Percentiles rank a stretch among this genome's conserved stretches.
Conservation (phyloP, 148 eudicot species). For the Suaeda aralocaspica region DNA sequence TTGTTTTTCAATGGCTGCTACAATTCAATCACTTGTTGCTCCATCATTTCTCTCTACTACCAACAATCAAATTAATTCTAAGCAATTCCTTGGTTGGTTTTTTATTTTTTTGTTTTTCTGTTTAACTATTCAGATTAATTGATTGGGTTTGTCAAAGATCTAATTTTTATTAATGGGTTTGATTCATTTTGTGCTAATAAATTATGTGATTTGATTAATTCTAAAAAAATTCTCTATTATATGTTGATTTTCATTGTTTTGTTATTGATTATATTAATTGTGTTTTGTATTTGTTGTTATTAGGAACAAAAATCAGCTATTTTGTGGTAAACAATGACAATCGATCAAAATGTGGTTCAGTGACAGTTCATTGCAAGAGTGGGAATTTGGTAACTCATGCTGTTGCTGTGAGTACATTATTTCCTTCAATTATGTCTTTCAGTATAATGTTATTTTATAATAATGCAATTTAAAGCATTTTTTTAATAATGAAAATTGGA, state of each 20-base stretch:
- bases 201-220: neutral
- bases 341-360: conserved; percentile 27
- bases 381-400: conserved; percentile 48
- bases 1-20: conserved; percentile 47
- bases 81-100: conserved; percentile 21
- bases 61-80: conserved; percentile 31
- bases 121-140: neutral
- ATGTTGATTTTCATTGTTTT: neutral
- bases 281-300: neutral
- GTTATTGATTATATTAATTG: neutral
- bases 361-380: conserved; percentile 23
- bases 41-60: conserved; percentile 40
- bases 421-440: neutral
- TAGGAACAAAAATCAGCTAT: conserved; percentile 41
- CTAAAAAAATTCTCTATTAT: neutral
- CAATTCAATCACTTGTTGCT: conserved; percentile 48
- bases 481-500: too few relatives aligned
- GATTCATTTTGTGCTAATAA: neutral
- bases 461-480: neutral
- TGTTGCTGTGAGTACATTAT: conserved; percentile 57
- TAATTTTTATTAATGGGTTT: conserved; percentile 3
- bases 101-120: conserved; percentile 6
- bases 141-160: neutral
- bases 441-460: neutral
- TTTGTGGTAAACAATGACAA: conserved; percentile 45